A percentile compares a stretch with the other conserved stretches of the same genome.
phyloP scores from a whole-genome alignment of 768 basidiomycete genomes.

The Tulasnella sp. region DNA sequence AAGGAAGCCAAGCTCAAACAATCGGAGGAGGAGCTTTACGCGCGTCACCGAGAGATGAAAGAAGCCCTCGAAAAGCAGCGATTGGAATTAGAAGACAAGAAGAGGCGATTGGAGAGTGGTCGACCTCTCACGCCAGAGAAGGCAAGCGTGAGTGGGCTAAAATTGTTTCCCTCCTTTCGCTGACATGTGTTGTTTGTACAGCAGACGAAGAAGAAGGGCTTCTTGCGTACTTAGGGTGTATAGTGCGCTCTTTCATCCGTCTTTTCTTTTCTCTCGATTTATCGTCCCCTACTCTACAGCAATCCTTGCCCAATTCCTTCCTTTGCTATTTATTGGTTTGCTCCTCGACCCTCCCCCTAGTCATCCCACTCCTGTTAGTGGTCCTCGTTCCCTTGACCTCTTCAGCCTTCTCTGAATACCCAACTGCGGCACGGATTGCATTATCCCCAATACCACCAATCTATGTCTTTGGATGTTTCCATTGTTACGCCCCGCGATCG shows the following conservation, averaged over 20 bases:
- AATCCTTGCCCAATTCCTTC: not conserved
- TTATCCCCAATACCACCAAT: too few relatives aligned
- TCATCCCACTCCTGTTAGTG: not conserved
- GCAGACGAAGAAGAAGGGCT: slow-evolving; percentile 61
- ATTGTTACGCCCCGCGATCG: too few relatives aligned
- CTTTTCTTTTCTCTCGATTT: slow-evolving; percentile 3
- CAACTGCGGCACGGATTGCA: too few relatives aligned
- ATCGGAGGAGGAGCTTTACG: slow-evolving; percentile 96
- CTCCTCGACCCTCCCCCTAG: not conserved
- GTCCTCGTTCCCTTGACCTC: slow-evolving; percentile 14
- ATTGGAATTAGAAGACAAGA: slow-evolving; percentile 93
- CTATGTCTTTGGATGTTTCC: too few relatives aligned
- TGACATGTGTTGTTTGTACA: slow-evolving; percentile 20
- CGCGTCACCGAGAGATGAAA: slow-evolving; percentile 99
- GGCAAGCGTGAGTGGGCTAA: slow-evolving; percentile 44
- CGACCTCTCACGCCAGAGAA: slow-evolving; percentile 94
- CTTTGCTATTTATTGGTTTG: slow-evolving; percentile 10
- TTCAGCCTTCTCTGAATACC: not conserved
- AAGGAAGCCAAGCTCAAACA: slow-evolving; percentile 99
- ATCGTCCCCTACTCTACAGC: not conserved
- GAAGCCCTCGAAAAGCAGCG: slow-evolving; percentile 97
- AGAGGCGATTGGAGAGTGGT: slow-evolving; percentile 87
- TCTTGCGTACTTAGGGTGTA: slow-evolving; percentile 56
- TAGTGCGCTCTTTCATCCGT: slow-evolving; percentile 4
- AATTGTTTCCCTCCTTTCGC: not conserved